Base-by-base conservation (phyloP, 129 eudicot species). In the Pulicaria dysenterica region DNA sequence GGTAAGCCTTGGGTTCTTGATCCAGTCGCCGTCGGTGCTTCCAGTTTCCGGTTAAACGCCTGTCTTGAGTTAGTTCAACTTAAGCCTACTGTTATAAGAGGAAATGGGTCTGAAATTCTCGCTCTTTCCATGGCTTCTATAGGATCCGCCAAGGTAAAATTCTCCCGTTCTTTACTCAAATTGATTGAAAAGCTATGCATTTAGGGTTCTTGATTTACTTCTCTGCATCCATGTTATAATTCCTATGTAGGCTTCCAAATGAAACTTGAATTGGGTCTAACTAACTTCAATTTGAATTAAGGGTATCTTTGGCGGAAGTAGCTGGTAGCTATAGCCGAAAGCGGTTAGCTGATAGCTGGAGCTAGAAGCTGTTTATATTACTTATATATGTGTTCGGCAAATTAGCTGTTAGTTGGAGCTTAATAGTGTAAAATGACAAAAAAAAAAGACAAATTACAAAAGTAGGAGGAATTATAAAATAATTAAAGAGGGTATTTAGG, bases 1-100 rank as follows among this genome's bases (percentile, higher is more conserved):
- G 79, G 79, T 0, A 88, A 78, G 79, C 98, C 97, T 0, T 94
- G 98, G 98, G 96, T 90, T 58, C 92, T 94, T 44, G 98, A 94
- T 80, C 98, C 98, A 2, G 98, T 86, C 6, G 97, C 98, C 10
- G 96, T 89, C 47, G 97, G 98, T 0, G 88, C 87, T 65, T 82
- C 96, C 1, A 14, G 70, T 56, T 94, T 88, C 64, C 73, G 98
- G 78, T 49, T 94, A 15, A 77, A 82, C 61, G 97, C 97, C 40
- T 90, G 98, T 71, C 77, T 90, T 74, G 93, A 94, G 54, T 73
- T 90, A 49, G 72, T 94, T 56, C 73, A 42, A 39, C 71, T 90
- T 69, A 82, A 79, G 17, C 99, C 98, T 8, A 76, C 66, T 58
- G 96, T 94, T 47, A 79, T 90, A 79, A 59, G 97, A 49, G 99